Evolutionary conservation across 805 yeast genomes (phyloP), one percentile per base, ranked within the genome.

Genomic region (Vanderwaltozyma tropicalis): DNA sequence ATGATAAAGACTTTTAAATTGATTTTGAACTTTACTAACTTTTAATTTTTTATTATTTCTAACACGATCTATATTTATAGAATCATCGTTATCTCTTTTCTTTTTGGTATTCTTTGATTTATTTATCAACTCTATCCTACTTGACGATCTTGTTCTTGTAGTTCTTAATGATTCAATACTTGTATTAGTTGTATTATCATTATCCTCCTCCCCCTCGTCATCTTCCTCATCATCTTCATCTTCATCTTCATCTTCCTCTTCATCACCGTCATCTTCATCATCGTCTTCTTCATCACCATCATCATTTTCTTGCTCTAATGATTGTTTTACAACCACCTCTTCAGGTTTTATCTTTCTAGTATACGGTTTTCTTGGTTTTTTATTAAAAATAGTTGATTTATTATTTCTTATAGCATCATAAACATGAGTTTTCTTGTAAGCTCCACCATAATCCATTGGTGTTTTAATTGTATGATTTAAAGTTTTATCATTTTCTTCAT

Each of bases 361-460:
- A 14, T 36, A 36, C 4, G 34, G 34, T 26, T 36, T 36, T 20
- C 39, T 36, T 19, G 34, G 18, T 26, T 36, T 36, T 26, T 36
- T 36, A 20, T 36, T 36, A 8, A 15, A 19, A 12, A 36, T 36
- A 12, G 31, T 36, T 17, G 34, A 25, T 27, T 31, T 27, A 31
- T 36, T 36, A 30, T 36, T 30, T 26, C 31, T 31, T 6, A 36
- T 36, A 4, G 39, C 28, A 17, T 36, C 39, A 20, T 36, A 36
- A 27, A 36, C 39, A 27, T 36, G 25, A 11, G 12, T 31, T 10
- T 49, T 54, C 32, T 71, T 63, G 43, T 61, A 62, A 54, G 76
- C 76, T 42, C 71, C 71, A 11, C 87, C 87, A 50, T 76, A 82
- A 53, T 78, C 80, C 4, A 65, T 67, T 0, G 88, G 88, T n/a